A percentile compares a stretch with the other conserved stretches of the same genome.
These are phyloP conservation scores for Haplographium delicatum DNA, from an alignment of 495 filamentous ascomycete species.

Conservation along the genomic window DNA sequence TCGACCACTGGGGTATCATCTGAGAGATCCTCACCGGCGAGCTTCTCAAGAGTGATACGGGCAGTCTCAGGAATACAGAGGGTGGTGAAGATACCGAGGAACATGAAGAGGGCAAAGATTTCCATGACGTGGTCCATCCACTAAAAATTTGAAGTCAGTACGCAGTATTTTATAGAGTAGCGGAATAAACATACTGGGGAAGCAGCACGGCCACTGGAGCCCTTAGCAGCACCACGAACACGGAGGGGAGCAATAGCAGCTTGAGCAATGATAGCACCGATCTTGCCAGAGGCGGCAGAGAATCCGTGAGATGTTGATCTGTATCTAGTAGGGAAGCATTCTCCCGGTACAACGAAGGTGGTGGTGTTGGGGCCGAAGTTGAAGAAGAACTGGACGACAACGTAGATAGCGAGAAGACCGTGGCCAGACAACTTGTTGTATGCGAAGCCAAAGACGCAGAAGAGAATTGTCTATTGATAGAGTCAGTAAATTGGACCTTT, in stretches of 20 bases:
- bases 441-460: constrained; percentile 68
- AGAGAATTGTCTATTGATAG: constrained; percentile 49
- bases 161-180: too few species aligned
- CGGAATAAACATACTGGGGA: too few species aligned
- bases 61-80: constrained; percentile 69
- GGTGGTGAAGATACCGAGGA: constrained; percentile 63
- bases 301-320: constrained; percentile 82
- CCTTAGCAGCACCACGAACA: constrained; percentile 28
- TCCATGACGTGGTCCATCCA: constrained; percentile 78
- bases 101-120: constrained; percentile 78
- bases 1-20: background rate
- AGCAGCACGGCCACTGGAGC: constrained; percentile 8
- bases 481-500: too few species aligned
- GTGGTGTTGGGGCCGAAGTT: constrained; percentile 82
- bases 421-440: constrained; percentile 48
- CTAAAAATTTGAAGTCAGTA: too few species aligned
- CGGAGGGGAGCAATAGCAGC: constrained; percentile 48
- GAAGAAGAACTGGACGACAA: constrained; percentile 80
- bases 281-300: constrained; percentile 77
- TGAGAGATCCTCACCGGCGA: constrained; percentile 20
- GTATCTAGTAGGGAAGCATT: constrained; percentile 85
- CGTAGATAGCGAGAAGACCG: constrained; percentile 57
- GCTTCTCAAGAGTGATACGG: constrained; percentile 35
- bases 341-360: constrained; percentile 90
- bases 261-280: constrained; percentile 66